Conservation (phyloP, 345 rosid species). For the Hevea brasiliensis region DNA sequence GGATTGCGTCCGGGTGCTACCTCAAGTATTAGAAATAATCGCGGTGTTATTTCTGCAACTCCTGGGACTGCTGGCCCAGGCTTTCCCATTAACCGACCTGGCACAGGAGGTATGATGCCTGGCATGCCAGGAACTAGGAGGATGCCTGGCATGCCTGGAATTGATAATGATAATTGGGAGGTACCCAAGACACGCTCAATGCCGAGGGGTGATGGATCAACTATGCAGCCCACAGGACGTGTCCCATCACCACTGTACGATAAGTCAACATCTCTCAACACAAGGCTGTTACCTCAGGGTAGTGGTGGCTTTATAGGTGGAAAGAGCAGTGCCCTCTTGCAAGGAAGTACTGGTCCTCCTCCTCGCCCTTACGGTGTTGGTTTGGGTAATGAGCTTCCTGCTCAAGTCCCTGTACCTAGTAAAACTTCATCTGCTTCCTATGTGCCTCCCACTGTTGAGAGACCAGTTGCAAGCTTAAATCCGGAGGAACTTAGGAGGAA, state of each 20-base stretch:
- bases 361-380: constrained; percentile 26
- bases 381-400: constrained; percentile 32
- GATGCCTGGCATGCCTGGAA: constrained; percentile 96
- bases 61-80: constrained; percentile 56
- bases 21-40: constrained; percentile 71
- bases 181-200: constrained; percentile 58
- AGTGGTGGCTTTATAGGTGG: constrained; percentile 61
- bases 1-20: constrained; percentile 93
- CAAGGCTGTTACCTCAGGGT: constrained; percentile 78
- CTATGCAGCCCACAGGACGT: constrained; percentile 45
- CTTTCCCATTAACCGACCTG: constrained; percentile 73
- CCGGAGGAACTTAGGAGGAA: constrained; percentile 56
- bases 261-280: constrained; percentile 55
- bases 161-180: constrained; percentile 84
- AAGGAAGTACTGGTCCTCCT: constrained; percentile 46
- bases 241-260: constrained; percentile 43
- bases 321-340: constrained; percentile 76
- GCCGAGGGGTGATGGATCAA: constrained; percentile 75
- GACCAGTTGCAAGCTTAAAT: constrained; percentile 35
- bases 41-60: constrained; percentile 46
- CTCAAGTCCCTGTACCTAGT: constrained; percentile 28
- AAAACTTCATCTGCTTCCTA: constrained; percentile 29
- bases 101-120: constrained; percentile 96
- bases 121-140: constrained; percentile 93
- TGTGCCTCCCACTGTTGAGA: constrained; percentile 35